These are phyloP conservation scores for Neurospora terricola DNA, from an alignment of 495 filamentous ascomycete species.

Conservation along the genomic window DNA sequence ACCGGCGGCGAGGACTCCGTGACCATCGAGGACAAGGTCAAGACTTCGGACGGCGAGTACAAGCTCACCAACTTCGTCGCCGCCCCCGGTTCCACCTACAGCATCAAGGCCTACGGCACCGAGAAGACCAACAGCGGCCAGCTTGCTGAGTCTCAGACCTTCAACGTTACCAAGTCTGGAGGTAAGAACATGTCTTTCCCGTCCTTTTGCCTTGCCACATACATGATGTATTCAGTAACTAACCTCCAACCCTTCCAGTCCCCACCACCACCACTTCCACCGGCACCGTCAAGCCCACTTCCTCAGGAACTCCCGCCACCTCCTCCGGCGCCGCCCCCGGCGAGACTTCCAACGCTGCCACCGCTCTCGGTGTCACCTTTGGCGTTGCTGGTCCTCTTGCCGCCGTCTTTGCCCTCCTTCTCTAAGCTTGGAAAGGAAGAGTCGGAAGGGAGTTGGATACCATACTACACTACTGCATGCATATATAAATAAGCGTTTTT, in stretches of 20 bases:
- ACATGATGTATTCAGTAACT: neutral
- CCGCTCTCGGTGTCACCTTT: slow-evolving; percentile 5
- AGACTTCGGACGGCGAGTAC: slow-evolving; percentile 6
- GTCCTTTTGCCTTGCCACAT: neutral
- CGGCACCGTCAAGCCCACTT: neutral
- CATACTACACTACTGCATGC: neutral
- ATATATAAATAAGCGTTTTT: neutral
- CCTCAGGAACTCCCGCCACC: neutral
- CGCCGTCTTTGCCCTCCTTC: slow-evolving; percentile 6
- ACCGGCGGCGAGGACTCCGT: neutral
- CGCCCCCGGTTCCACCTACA: slow-evolving; percentile 8
- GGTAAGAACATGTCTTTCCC: neutral
- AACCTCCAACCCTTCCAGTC: neutral
- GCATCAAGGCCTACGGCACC: slow-evolving; percentile 12
- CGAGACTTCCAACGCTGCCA: slow-evolving; percentile 1
- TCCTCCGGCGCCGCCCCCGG: neutral
- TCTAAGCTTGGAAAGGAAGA: neutral
- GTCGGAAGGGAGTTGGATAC: neutral
- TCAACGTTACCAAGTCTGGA: slow-evolving; percentile 17
- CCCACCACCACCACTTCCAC: slow-evolving; percentile 4
- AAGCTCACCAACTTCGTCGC: slow-evolving; percentile 12
- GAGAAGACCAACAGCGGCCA: slow-evolving; percentile 4
- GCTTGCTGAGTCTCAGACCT: slow-evolving; percentile 11
- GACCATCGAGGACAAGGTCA: slow-evolving; percentile 8
- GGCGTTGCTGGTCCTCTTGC: slow-evolving; percentile 10